Conservation (phyloP, 306 rosid genomes). For the Cicer arietinum region DNA sequence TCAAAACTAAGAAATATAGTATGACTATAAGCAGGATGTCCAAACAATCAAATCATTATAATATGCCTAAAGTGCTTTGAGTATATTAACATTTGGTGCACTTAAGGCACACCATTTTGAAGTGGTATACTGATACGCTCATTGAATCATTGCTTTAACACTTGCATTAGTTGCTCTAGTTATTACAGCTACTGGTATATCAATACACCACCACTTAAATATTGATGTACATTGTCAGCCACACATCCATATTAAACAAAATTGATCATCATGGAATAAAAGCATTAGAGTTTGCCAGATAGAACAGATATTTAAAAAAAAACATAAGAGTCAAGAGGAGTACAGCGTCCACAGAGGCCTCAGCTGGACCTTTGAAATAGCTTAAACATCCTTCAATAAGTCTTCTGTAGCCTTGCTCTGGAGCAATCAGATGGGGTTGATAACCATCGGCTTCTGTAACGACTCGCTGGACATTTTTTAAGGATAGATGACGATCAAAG, state of each 20-base stretch:
- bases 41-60: constrained; percentile 1
- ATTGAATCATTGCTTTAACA: too few species aligned
- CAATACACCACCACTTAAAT: neutral
- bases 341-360: constrained; percentile 47
- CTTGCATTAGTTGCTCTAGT: neutral
- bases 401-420: constrained; percentile 50
- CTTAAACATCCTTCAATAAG: constrained; percentile 46
- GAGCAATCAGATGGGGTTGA: constrained; percentile 49
- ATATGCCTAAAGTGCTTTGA: neutral
- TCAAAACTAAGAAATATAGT: neutral
- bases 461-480: constrained; percentile 39
- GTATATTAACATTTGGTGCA: neutral
- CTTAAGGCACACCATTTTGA: neutral
- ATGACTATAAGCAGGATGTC: neutral
- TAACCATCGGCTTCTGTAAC: constrained; percentile 48
- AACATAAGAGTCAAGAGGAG: constrained; percentile 18
- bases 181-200: neutral
- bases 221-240: neutral
- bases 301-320: constrained; percentile 14
- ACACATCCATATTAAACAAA: neutral
- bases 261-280: neutral
- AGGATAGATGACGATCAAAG: constrained; percentile 42
- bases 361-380: constrained; percentile 49
- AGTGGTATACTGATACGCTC: too few species aligned
- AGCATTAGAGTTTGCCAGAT: neutral